Evolutionary conservation across 148 eudicot genomes (phyloP), one percentile per base, ranked within the genome.

Genomic region (Cornus florida): DNA sequence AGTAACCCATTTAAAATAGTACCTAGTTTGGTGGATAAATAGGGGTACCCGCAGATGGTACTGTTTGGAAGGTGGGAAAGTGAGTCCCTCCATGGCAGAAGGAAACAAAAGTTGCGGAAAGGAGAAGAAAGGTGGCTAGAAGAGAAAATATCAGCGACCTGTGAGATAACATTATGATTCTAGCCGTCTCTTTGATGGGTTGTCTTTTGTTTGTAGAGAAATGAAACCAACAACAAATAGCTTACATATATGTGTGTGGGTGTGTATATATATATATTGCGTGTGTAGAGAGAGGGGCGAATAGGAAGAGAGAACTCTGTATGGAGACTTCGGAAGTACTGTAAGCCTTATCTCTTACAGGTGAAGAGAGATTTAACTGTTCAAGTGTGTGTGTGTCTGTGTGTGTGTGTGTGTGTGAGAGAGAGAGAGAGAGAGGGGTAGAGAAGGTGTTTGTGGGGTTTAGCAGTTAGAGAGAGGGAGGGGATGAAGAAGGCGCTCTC

Each of bases 41-140:
- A 5, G 53, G 28, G 23, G 69, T 48, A 81, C 83, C 80, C 50
- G 83, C 23, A 71, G 17, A 46, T 22, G 67, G 72, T 65, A 65
- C 38, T 22, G 76, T 48, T 71, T 53, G 78, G 76, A 46, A 19
- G 76, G 69, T 46, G 60, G 35, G 75, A 71, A 76, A 76, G 31
- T 64, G 46, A 20, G 80, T 16, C 43, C 67, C 68, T 50, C 71
- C 80, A 60, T 62, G 57, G 4, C 73, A 76, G 53, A 72, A 64
- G 24, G 71, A 32, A 69, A 68, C 68, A 24, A 77, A 56, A 56
- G 22, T 50, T 20, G 73, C 1, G 7, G 62, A 62, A 62, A 50
- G 17, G 72, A 35, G 31, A 41, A 77, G 65, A 50, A 67, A 31
- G 65, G 65, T 32, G 23, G 64, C 19, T 17, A 81, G 66, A 38